Evolutionary conservation across 768 basidiomycete genomes (phyloP), one percentile per base, ranked within the genome.

Genomic region (Serpula lacrymans): DNA sequence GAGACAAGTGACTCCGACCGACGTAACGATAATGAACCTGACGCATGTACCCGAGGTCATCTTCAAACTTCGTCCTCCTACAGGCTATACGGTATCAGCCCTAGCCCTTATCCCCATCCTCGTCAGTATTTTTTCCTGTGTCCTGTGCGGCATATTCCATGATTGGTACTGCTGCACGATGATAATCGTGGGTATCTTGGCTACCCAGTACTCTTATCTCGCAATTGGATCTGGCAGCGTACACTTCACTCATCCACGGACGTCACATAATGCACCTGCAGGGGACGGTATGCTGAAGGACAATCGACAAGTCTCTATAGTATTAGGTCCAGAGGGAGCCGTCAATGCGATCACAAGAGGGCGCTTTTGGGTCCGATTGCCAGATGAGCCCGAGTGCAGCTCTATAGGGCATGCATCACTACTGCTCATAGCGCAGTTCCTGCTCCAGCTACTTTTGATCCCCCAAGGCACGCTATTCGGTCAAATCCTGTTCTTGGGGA

Each of bases 291-390:
- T 62, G 30, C 42, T 65, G 43, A n/a, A 42, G 5, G 46, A 31
- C 5, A 28, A 10, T 12, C 13, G 17, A 1, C 53, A 54, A 21
- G 54, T 47, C 26, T 47, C 43, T 16, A 33, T 54, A 3, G 42
- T 65, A 18, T 30, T 64, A 37, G 65, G 62, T 26, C 16, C 40
- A 4, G 63, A 64, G 42, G 45, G 41, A 1, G 49, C 47, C 11
- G 55, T 65, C 26, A 59, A 55, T 29, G 29, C 50, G 5, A 24
- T 67, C 33, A 64, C 57, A 1, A 60, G 54, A 37, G 64, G 64
- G n/a, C 49, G 36, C n/a, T 22, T 64, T 65, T 38, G 42, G 46
- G 26, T 58, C 67, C 23, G 54, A 55, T 30, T 58, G 46, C 22
- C 24, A 6, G 35, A 40, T 2, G 38, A 29, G 12, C 23, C 41